phyloP scores from a whole-genome alignment of 2,329 filamentous ascomycete genomes.

The Nemania serpens region DNA sequence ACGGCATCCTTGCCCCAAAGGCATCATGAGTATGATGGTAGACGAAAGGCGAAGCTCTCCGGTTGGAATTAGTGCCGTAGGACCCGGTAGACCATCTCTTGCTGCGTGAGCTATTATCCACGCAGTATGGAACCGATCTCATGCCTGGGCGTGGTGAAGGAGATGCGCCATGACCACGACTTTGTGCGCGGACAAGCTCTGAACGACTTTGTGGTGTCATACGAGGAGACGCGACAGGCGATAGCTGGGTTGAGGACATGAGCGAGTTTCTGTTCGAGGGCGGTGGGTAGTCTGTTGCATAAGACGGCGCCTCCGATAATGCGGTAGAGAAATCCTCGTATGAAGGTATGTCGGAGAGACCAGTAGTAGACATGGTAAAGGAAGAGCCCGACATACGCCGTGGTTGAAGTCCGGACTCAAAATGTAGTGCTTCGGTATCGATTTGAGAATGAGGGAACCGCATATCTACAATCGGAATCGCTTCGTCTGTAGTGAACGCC shows the following conservation, averaged over 20 bases:
- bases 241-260: slow-evolving; percentile 72
- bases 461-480: slow-evolving; percentile 65
- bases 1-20: slow-evolving; percentile 62
- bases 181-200: slow-evolving; percentile 66
- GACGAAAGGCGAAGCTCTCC: slow-evolving; percentile 64
- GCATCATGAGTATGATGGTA: slow-evolving; percentile 66
- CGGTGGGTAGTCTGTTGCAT: slow-evolving; percentile 68
- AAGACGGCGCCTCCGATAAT: slow-evolving; percentile 69
- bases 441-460: slow-evolving; percentile 53
- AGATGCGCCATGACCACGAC: slow-evolving; percentile 68
- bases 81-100: slow-evolving; percentile 82
- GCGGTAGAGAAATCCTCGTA: slow-evolving; percentile 73
- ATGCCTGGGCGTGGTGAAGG: slow-evolving; percentile 71
- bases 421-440: slow-evolving; percentile 56
- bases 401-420: slow-evolving; percentile 58
- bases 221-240: slow-evolving; percentile 72
- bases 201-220: slow-evolving; percentile 65
- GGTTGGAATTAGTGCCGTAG: slow-evolving; percentile 61
- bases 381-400: slow-evolving; percentile 74
- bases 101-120: slow-evolving; percentile 66
- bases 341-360: slow-evolving; percentile 69
- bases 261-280: slow-evolving; percentile 71
- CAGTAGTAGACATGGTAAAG: slow-evolving; percentile 71
- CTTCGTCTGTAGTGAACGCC: slow-evolving; percentile 66
- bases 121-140: slow-evolving; percentile 71